phyloP scores from a whole-genome alignment of 2,329 filamentous ascomycete genomes.

The Sporothrix brunneoviolacea region DNA sequence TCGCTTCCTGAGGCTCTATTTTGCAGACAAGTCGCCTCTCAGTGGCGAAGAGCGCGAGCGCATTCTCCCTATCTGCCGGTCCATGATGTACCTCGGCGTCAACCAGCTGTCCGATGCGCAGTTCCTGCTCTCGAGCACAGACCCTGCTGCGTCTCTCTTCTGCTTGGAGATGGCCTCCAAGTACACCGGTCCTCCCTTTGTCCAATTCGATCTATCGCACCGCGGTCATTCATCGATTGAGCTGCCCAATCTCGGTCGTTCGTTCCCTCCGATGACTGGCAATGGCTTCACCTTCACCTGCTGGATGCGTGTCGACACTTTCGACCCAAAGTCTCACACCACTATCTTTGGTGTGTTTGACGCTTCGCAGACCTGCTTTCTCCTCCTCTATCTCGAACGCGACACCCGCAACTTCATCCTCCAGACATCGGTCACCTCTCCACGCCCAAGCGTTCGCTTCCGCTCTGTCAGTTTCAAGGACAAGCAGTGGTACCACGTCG shows the following conservation, averaged over 20 bases:
- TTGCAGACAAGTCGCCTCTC: constrained; percentile 45
- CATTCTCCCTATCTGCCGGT: constrained; percentile 60
- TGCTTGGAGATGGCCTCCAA: constrained; percentile 64
- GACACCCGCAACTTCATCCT: constrained; percentile 92
- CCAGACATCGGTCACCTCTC: constrained; percentile 85
- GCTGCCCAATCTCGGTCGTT: constrained; percentile 72
- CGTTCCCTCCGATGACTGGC: constrained; percentile 73
- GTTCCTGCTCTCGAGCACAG: constrained; percentile 54
- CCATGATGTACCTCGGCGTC: constrained; percentile 68
- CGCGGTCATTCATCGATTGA: constrained; percentile 88
- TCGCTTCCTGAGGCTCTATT: constrained; percentile 57
- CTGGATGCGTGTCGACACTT: constrained; percentile 84
- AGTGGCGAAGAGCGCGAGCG: constrained; percentile 49
- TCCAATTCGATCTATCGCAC: constrained; percentile 88
- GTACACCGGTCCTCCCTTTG: constrained; percentile 72
- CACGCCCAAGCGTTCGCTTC: constrained; percentile 86
- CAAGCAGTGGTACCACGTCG: constrained; percentile 87
- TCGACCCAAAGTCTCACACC: constrained; percentile 79
- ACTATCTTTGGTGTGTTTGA: constrained; percentile 96
- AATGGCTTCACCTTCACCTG: constrained; percentile 85
- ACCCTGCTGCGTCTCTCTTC: constrained; percentile 57
- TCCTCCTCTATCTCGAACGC: constrained; percentile 88
- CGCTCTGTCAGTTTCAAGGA: constrained; percentile 72
- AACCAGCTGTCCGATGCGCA: constrained; percentile 77
- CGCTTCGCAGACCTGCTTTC: constrained; percentile 82